Base-by-base conservation (phyloP, 2,329 filamentous ascomycete species). In the Mollisia scopiformis region DNA sequence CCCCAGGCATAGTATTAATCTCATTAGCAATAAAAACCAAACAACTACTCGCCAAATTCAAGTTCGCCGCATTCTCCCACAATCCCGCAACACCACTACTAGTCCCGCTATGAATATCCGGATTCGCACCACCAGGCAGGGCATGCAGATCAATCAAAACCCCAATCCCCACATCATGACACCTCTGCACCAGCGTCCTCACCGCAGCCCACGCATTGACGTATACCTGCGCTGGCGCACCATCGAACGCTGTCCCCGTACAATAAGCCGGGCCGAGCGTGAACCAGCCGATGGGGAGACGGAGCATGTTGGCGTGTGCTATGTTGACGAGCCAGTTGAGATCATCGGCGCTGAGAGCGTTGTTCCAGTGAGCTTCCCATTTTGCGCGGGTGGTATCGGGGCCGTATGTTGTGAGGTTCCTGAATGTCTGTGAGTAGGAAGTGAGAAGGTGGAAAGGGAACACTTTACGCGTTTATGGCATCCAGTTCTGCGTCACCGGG, bases 251-350 rank as follows among this genome's bases (percentile, higher is more conserved):
- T 2, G 28, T 51, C 19, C 23, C 23, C 14, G 10, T 28, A 21
- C 49, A 51, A 5, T 13, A 51, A 4, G 27, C 14, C 11, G 49
- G 49, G n/a, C 49, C 49, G 14, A 51, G 49, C 2, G 49, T 51
- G 30, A 51, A 51, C 49, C 49, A 51, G 13, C 49, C 49, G 14
- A 51, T 51, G 16, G 49, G 49, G 14, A 51, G 49, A 51, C 49
- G 49, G 28, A 51, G 31, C 49, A 33, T 51, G 13, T 51, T 51
- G 28, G 28, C 31, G 16, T 51, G 49, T 21, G 49, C 49, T 21
- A n/a, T 51, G 14, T 51, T 30, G 11, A n/a, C 14, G 30, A 51
- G 49, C 49, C 49, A 51, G 8, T 7, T 51, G 28, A 51, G 49
- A 35, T 51, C 49, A 21, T 51, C 30, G 27, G n/a, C 8, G 8